phyloP scores from a whole-genome alignment of 768 basidiomycete genomes.

The Xerocomellus amylosporus region DNA sequence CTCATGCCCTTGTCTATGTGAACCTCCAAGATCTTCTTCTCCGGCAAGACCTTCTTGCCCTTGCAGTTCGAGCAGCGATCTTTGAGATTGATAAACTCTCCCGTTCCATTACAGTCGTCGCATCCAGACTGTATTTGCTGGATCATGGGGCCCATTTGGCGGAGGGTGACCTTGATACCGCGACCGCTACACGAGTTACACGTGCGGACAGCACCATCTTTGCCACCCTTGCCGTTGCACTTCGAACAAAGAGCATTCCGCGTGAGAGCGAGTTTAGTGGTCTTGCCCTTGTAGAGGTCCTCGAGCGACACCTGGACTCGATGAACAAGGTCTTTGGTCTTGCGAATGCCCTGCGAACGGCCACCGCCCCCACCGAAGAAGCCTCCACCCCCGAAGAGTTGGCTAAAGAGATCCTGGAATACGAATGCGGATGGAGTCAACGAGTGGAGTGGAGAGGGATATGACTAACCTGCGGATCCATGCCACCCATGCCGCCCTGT shows the following conservation, averaged over 20 bases:
- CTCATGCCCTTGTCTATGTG: slow-evolving; percentile 99
- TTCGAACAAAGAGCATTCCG: slow-evolving; percentile 92
- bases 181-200: slow-evolving; percentile 83
- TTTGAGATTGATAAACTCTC: slow-evolving; percentile 91
- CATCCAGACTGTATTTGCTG: slow-evolving; percentile 97
- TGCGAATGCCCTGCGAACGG: slow-evolving; percentile 71
- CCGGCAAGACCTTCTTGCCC: slow-evolving; percentile 91
- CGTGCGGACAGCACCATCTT: slow-evolving; percentile 87
- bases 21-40: slow-evolving; percentile 97
- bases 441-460: background rate
- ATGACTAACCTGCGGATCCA: slow-evolving; percentile 84
- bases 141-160: slow-evolving; percentile 99
- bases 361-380: slow-evolving; percentile 72
- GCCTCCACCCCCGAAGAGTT: slow-evolving; percentile 85
- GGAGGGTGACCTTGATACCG: slow-evolving; percentile 85
- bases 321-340: slow-evolving; percentile 98
- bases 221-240: slow-evolving; percentile 96
- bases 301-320: slow-evolving; percentile 95
- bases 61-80: slow-evolving; percentile 91
- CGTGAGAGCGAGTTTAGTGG: slow-evolving; percentile 94
- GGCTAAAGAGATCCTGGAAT: slow-evolving; percentile 87
- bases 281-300: slow-evolving; percentile 98
- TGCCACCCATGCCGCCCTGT: slow-evolving; percentile 87
- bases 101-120: slow-evolving; percentile 89
- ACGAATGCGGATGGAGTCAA: background rate